These are phyloP conservation scores for Boletus rubescentipes DNA, from an alignment of 768 basidiomycete species.

Conservation along the genomic window DNA sequence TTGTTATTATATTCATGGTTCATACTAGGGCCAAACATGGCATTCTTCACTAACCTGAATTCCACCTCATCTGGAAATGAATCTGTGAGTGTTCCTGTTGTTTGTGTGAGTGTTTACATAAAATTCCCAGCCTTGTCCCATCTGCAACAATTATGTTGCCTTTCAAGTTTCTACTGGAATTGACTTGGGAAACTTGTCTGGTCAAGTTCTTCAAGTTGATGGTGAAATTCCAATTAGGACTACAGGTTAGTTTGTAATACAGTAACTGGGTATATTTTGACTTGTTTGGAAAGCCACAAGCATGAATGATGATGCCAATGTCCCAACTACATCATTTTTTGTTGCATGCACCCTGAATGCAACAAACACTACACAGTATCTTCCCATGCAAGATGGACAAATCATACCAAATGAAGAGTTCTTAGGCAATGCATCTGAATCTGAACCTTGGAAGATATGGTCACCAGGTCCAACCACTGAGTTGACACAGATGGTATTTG, in stretches of 20 bases:
- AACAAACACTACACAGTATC: neutral
- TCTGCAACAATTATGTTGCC: neutral
- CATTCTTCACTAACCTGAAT: too few species aligned
- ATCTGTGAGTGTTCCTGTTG: neutral
- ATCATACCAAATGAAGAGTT: too few species aligned
- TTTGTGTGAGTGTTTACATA: neutral
- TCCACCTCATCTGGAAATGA: too few species aligned
- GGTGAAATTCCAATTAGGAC: neutral
- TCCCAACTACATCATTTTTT: neutral
- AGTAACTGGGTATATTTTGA: neutral
- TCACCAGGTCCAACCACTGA: neutral
- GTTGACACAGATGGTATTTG: neutral
- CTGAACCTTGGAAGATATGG: conserved; percentile 4
- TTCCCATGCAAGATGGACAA: conserved; percentile 3
- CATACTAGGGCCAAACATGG: neutral
- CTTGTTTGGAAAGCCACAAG: neutral
- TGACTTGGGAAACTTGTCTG: conserved; percentile 1
- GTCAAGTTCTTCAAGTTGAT: neutral
- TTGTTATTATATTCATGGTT: neutral
- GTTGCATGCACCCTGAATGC: conserved; percentile 7
- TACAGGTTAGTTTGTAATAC: neutral
- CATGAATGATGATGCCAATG: rapidly evolving
- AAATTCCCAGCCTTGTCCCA: neutral
- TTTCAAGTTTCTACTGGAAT: neutral
- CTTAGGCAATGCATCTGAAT: neutral